Base-by-base conservation (phyloP, 1,139 yeast species). In the Eremothecium cymbalariae region DNA sequence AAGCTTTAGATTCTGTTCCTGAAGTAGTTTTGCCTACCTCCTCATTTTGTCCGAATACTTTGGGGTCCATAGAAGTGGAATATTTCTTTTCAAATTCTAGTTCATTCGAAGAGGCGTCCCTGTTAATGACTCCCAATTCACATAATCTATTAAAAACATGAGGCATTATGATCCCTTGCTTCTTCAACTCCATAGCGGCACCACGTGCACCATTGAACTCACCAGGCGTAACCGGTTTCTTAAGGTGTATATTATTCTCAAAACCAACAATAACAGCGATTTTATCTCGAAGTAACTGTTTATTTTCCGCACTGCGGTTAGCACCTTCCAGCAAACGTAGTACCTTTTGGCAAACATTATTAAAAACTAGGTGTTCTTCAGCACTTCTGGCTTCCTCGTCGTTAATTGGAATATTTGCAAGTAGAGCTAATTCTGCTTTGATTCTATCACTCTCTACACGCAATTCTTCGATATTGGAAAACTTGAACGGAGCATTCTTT, bases 131-230 rank as follows among this genome's bases (percentile, higher is more conserved):
- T 5, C 28, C 12, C 12, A 25, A 9, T 17, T 18, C 5, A n/a
- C 17, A 3, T 5, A 34, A 27, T 17, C 38, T 18, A 29, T 31
- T 24, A 9, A 26, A 34, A 6, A 34, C 31, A 21, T 13, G 25
- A 3, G 38, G 38, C 34, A 34, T 30, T 15, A 19, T 19, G 8
- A 34, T 34, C 8, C 38, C 38, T 18, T 34, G 34, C 3, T 16
- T 21, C 11, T 32, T 30, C 8, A 34, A 21, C 28, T 34, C 34
- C n/a, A 26, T 13, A 9, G 26, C 13, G 8, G 27, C 17, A n/a
- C 26, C 22, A 17, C 12, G 17, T 3, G 13, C 30, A 4, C 7
- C 13, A 9, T 27, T n/a, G n/a, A 11, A n/a, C n/a, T 27, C 30
- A 9, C 14, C 20, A 16, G 30, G 21, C n/a, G 5, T 4, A 21